Percentiles rank a stretch among this genome's conserved stretches.
phyloP scores from a whole-genome alignment of 2,329 filamentous ascomycete genomes.

The Colletotrichum horii region DNA sequence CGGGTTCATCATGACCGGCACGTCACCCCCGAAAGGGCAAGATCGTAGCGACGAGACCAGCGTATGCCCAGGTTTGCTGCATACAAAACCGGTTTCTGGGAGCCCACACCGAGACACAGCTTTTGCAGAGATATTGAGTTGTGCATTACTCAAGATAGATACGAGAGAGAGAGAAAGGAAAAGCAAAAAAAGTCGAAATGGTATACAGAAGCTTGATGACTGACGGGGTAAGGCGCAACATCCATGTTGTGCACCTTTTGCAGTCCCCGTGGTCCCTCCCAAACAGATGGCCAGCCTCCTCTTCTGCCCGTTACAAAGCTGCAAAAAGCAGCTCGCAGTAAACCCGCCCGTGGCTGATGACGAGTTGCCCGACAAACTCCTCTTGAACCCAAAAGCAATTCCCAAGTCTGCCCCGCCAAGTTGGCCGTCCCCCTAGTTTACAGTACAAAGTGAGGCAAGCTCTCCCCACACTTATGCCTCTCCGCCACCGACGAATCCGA shows the following conservation, averaged over 20 bases:
- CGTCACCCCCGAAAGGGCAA: background rate
- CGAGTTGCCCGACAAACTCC: conserved; percentile 6
- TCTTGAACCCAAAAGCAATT: background rate
- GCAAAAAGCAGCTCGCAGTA: background rate
- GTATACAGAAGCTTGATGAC: conserved; percentile 12
- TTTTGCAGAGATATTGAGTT: background rate
- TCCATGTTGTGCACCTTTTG: background rate
- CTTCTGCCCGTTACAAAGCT: background rate
- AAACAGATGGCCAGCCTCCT: background rate
- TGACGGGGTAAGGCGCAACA: background rate
- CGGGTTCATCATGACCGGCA: background rate
- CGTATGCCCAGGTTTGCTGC: background rate
- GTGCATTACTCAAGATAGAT: conserved; percentile 7
- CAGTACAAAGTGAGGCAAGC: background rate
- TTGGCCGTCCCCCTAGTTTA: background rate
- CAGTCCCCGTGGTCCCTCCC: background rate
- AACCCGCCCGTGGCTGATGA: background rate
- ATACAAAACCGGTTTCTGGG: background rate
- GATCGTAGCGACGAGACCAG: background rate
- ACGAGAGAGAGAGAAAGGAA: background rate
- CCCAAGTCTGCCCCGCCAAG: background rate
- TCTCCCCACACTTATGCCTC: conserved; percentile 9
- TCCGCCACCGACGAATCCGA: conserved; percentile 56
- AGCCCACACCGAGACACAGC: background rate
- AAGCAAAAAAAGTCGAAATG: background rate